Evolutionary conservation across 2,329 filamentous ascomycete species (phyloP).

Genomic region (Penicillium sp.): DNA sequence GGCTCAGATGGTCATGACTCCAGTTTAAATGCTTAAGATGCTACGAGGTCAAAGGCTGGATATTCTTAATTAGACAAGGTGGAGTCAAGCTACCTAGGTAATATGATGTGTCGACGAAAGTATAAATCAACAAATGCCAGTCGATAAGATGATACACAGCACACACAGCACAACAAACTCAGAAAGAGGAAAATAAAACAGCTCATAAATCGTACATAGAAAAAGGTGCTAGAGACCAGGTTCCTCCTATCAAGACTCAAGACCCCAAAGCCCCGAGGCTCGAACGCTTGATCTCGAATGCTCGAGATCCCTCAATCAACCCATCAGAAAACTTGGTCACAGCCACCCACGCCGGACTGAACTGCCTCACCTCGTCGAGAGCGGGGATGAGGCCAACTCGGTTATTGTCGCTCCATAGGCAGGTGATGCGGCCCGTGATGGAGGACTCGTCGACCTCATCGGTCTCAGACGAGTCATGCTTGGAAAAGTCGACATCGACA

Average conservation of each 20-base stretch:
- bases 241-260: background rate
- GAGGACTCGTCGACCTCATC: conserved; percentile 24
- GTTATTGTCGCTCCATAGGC: conserved; percentile 84
- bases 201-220: conserved; percentile 6
- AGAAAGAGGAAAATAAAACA: background rate
- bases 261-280: background rate
- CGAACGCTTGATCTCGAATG: conserved; percentile 45
- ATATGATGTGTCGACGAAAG: background rate
- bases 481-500: conserved; percentile 55
- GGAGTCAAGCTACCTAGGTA: background rate
- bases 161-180: background rate
- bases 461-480: conserved; percentile 25
- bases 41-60: background rate
- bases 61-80: background rate
- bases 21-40: background rate
- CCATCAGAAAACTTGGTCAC: conserved; percentile 68
- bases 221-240: background rate
- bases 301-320: conserved; percentile 69
- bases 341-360: conserved; percentile 69
- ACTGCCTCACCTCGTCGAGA: conserved; percentile 68
- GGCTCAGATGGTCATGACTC: background rate
- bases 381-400: conserved; percentile 63
- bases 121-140: background rate
- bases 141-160: background rate
- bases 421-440: conserved; percentile 60